phyloP scores from a whole-genome alignment of 2,329 filamentous ascomycete genomes.

The Gliomastix tumulicola region DNA sequence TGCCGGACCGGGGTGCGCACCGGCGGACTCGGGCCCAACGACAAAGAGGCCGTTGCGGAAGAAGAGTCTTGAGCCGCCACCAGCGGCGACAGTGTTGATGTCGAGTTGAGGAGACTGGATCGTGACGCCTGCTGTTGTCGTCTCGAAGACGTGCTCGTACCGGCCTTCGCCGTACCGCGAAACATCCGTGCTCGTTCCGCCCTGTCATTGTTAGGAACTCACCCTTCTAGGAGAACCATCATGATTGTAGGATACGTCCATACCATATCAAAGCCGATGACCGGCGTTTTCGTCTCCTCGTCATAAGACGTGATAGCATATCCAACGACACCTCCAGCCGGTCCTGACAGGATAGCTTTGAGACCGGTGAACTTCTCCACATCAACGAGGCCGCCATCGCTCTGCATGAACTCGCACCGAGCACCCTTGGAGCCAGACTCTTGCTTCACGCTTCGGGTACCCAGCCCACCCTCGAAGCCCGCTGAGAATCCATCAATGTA shows the following conservation, averaged over 20 bases:
- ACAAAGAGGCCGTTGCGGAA: slow-evolving; percentile 87
- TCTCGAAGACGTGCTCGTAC: slow-evolving; percentile 92
- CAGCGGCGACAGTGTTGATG: slow-evolving; percentile 91
- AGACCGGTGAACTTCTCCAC: slow-evolving; percentile 79
- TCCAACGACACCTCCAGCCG: slow-evolving; percentile 88
- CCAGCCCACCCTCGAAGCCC: slow-evolving; percentile 76
- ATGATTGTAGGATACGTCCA: too few relatives aligned
- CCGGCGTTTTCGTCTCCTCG: slow-evolving; percentile 68
- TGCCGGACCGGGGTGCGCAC: slow-evolving; percentile 82
- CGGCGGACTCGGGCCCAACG: slow-evolving; percentile 83
- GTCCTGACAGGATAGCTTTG: slow-evolving; percentile 79
- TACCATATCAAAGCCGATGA: slow-evolving; percentile 91
- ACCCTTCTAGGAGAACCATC: too few relatives aligned
- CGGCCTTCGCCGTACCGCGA: slow-evolving; percentile 78
- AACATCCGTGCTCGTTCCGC: slow-evolving; percentile 86
- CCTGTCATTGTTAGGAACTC: slow-evolving; percentile 30
- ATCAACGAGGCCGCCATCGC: slow-evolving; percentile 67
- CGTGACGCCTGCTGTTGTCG: slow-evolving; percentile 87
- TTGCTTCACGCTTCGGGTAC: slow-evolving; percentile 65
- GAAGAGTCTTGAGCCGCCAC: slow-evolving; percentile 77
- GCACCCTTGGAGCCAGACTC: slow-evolving; percentile 60
- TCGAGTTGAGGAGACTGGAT: slow-evolving; percentile 89
- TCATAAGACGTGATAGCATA: slow-evolving; percentile 92
- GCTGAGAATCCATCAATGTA: slow-evolving; percentile 66
- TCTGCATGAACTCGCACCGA: slow-evolving; percentile 93